Evolutionary conservation across 495 filamentous ascomycete species (phyloP).

Genomic region (Chaetomidium leptoderma): DNA sequence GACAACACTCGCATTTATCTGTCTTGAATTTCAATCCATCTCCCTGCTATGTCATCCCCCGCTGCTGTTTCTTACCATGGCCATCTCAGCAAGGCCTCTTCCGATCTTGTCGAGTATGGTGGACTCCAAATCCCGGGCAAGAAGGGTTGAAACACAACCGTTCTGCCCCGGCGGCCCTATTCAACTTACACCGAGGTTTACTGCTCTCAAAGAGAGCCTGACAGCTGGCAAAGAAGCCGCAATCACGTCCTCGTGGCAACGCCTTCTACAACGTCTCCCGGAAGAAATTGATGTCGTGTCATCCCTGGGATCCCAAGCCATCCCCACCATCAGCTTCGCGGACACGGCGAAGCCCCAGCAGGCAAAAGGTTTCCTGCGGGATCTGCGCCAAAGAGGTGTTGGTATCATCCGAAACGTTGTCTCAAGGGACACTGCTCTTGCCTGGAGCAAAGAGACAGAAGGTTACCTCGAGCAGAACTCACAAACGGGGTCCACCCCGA

Average conservation of each 20-base stretch:
- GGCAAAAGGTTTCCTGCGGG: constrained; percentile 38
- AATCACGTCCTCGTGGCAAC: constrained; percentile 55
- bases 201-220: constrained; percentile 60
- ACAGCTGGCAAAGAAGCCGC: constrained; percentile 54
- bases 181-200: constrained; percentile 66
- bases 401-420: constrained; percentile 61
- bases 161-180: constrained; percentile 32
- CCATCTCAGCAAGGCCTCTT: constrained; percentile 18
- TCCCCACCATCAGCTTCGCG: constrained; percentile 59
- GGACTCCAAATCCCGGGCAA: constrained; percentile 1
- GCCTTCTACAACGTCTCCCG: constrained; percentile 55
- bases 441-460: constrained; percentile 48
- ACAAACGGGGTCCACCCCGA: constrained; percentile 30
- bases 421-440: constrained; percentile 48
- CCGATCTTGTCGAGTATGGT: constrained; percentile 13
- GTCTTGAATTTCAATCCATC: background rate
- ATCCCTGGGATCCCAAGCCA: constrained; percentile 36
- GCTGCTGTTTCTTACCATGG: constrained; percentile 16
- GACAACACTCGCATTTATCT: background rate
- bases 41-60: constrained; percentile 13
- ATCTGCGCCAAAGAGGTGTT: constrained; percentile 56
- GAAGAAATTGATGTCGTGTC: constrained; percentile 51
- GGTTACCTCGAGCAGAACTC: constrained; percentile 58
- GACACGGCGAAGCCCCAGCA: constrained; percentile 49
- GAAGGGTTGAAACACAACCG: constrained; percentile 19